phyloP scores from a whole-genome alignment of 2,329 filamentous ascomycete species.

The Colletotrichum siamense region DNA sequence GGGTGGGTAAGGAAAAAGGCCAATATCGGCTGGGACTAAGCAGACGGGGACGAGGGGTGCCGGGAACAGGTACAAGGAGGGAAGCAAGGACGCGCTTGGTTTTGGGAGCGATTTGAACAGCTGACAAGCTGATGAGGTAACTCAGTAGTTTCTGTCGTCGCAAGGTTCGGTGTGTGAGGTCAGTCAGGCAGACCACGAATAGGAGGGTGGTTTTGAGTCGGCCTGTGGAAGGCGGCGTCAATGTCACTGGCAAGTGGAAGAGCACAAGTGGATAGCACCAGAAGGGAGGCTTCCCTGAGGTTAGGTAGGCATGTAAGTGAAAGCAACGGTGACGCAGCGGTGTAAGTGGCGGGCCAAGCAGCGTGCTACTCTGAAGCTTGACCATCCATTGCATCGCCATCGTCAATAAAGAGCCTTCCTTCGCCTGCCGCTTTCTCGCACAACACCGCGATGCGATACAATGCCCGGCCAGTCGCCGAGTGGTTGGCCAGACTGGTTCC shows the following conservation, averaged over 20 bases:
- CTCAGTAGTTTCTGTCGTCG: conserved; percentile 5
- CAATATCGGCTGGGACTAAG: background rate
- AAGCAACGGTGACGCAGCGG: conserved; percentile 3
- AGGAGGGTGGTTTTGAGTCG: background rate
- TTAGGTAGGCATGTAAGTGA: background rate
- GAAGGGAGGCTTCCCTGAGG: background rate
- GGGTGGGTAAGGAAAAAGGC: conserved; percentile 1
- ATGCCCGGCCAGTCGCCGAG: background rate
- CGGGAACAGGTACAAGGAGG: background rate
- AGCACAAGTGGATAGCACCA: background rate
- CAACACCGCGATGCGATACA: background rate
- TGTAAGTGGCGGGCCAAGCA: conserved; percentile 19
- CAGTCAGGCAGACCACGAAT: background rate
- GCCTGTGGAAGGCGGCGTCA: background rate
- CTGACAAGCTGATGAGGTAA: conserved; percentile 16
- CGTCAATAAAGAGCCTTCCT: background rate
- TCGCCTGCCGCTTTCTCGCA: background rate
- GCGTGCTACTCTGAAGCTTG: background rate
- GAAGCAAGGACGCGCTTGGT: conserved; percentile 10
- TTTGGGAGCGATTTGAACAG: conserved; percentile 3
- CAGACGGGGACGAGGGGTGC: conserved; percentile 6
- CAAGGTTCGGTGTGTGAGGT: conserved; percentile 2
- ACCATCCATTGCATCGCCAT: background rate
- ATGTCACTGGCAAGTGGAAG: background rate
- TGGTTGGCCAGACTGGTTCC: background rate